Percentiles rank a stretch among this genome's conserved stretches.
Conservation (phyloP, 768 basidiomycete species). For the Lactarius sanguifluus region DNA sequence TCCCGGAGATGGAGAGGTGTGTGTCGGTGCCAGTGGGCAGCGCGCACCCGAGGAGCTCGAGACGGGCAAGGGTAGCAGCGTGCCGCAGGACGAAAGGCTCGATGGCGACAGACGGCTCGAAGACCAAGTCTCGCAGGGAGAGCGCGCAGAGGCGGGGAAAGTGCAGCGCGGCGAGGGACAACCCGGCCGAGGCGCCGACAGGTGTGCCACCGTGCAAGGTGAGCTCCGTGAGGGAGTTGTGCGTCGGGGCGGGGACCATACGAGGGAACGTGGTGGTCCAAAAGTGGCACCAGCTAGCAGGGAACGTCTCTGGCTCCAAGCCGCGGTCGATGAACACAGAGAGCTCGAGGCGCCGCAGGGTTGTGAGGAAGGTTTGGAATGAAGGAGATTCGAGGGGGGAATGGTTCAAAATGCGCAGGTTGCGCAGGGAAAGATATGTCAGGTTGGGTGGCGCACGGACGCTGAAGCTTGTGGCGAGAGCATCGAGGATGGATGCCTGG, state of each 20-base stretch:
- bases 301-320: no score
- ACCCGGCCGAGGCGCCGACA: not conserved
- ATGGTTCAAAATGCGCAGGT: not conserved
- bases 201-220: not conserved
- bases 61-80: not conserved
- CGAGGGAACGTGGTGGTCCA: not conserved
- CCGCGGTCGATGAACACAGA: not conserved
- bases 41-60: not conserved
- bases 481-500: not conserved
- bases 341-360: not conserved
- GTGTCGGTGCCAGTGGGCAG: not conserved
- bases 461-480: constrained; percentile 1
- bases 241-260: not conserved
- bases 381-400: not conserved
- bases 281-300: no score
- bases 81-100: constrained; percentile 6
- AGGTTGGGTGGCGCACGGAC: not conserved
- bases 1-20: no score
- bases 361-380: not conserved
- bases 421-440: not conserved
- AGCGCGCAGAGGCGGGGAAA: not conserved
- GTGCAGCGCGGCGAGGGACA: not conserved
- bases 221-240: not conserved
- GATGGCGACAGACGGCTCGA: not conserved
- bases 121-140: not conserved